Evolutionary conservation across 31 red algal species (phyloP), one percentile per base, ranked within the genome.

Genomic region (Odonthalia washingtoniensis): DNA sequence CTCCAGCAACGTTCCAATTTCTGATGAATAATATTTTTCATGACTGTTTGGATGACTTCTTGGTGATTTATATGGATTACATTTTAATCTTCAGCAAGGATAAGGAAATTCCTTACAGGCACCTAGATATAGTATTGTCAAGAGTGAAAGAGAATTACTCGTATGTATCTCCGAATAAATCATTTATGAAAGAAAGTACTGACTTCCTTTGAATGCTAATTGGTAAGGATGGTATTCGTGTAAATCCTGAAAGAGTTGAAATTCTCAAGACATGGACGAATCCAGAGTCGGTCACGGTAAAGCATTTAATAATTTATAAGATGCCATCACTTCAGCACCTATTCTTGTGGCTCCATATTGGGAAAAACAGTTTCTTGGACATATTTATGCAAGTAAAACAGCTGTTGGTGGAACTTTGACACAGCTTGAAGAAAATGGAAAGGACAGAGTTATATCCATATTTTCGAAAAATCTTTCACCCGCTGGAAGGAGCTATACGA

Each of bases 241-340:
- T 70, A 12, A 70, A 70, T 70, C 66, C 66, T 70, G 34, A 70
- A 6, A 32, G 31, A 12, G 66, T 70, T 28, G 28, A 70, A 70
- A 34, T 70, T 27, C 34, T 70, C 28, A 70, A 27, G 28, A 70
- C 66, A 27, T 70, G n/a, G 34, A 9, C 66, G 31, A 37, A 70
- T 9, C 66, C 66, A 34, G 66, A 70, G 9, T 27, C 66, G n/a
- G 12, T 12, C n/a, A 34, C 66, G 66, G 66, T 39, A n/a, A 62
- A 65, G 77, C 77, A 5, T 81, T 81, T 81, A 42, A 64, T n/a
- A 81, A 65, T 32, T 65, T 81, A 36, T 65, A 81, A 65, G 34
- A 65, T 31, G 49, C 77, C 30, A 81, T 81, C 18, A 81, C 44
- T 4, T 65, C 5, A 37, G 43, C 77, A 5, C 77, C 77, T 30